These are phyloP conservation scores for Stylosanthes scabra DNA, from an alignment of 331 rosid genomes.

Conservation along the genomic window DNA sequence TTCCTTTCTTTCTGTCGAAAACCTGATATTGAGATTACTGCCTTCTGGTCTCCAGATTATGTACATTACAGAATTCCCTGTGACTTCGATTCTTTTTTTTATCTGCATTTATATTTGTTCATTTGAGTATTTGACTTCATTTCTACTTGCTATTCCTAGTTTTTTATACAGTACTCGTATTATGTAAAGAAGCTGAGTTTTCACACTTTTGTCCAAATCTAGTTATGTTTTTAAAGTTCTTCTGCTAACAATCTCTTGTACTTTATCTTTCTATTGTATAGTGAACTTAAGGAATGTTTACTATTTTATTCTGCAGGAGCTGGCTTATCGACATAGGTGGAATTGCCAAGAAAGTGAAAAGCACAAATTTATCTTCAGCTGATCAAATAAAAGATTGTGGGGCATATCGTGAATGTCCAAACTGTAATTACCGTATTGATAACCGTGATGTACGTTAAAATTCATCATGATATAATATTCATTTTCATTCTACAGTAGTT, in stretches of 20 bases:
- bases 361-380: conserved; percentile 49
- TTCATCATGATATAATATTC: conserved; percentile 14
- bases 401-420: conserved; percentile 87
- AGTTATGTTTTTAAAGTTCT: conserved; percentile 15
- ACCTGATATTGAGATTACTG: not conserved
- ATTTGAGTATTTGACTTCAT: not conserved
- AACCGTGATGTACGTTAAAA: conserved; percentile 80
- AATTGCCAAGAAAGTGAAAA: conserved; percentile 85
- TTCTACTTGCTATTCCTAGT: no score
- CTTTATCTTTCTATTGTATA: conserved; percentile 19
- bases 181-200: not conserved
- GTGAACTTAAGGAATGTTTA: conserved; percentile 28
- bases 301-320: conserved; percentile 56
- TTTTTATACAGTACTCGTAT: no score
- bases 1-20: no score
- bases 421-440: conserved; percentile 60
- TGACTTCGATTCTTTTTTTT: not conserved
- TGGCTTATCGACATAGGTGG: conserved; percentile 80
- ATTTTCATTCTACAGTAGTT: conserved; percentile 27
- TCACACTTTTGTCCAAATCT: conserved; percentile 7
- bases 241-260: conserved; percentile 1
- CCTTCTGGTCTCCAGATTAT: not conserved
- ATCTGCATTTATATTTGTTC: not conserved
- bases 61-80: not conserved
- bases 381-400: conserved; percentile 74